These are phyloP conservation scores for Selaginella moellendorffii DNA, from an alignment of 75 land plant species.

Conservation along the genomic window DNA sequence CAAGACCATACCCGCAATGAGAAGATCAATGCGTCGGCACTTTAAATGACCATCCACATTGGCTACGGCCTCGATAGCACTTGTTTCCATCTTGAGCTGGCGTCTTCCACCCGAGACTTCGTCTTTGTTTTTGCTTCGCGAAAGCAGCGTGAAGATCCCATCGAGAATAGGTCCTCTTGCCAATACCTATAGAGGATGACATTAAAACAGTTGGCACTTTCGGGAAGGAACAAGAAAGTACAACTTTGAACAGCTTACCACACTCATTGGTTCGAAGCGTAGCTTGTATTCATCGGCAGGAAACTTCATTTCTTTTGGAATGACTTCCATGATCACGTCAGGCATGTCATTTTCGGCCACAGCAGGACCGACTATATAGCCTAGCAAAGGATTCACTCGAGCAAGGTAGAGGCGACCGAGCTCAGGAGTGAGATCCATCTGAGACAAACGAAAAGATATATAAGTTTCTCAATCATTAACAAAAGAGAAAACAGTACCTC, in stretches of 20 bases:
- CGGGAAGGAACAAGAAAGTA: no score
- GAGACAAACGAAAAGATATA: no score
- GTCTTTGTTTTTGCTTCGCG: slow-evolving; percentile 17
- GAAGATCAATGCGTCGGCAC: slow-evolving; percentile 26
- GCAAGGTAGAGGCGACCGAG: slow-evolving; percentile 22
- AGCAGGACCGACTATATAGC: slow-evolving; percentile 31
- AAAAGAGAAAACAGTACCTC: slow-evolving; percentile 16
- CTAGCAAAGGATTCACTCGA: slow-evolving; percentile 32
- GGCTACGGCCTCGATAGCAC: slow-evolving; percentile 17
- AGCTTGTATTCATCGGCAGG: slow-evolving; percentile 23
- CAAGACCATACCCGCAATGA: slow-evolving; percentile 23
- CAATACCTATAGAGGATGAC: no score
- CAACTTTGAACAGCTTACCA: slow-evolving; percentile 24
- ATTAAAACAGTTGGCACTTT: no score
- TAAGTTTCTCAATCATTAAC: no score
- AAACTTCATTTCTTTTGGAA: slow-evolving; percentile 17
- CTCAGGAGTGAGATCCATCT: slow-evolving; percentile 33
- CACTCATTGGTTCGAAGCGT: slow-evolving; percentile 26
- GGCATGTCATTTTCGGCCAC: slow-evolving; percentile 35
- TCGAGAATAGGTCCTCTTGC: slow-evolving; percentile 29
- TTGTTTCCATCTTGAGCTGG: slow-evolving; percentile 21
- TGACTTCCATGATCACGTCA: slow-evolving; percentile 22
- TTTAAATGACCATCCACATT: slow-evolving; percentile 17
- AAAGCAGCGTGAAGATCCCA: slow-evolving; percentile 23
- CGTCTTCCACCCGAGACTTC: slow-evolving; percentile 21